Evolutionary conservation across 306 rosid genomes (phyloP), one percentile per base, ranked within the genome.

Genomic region (Erythrophleum fordii): DNA sequence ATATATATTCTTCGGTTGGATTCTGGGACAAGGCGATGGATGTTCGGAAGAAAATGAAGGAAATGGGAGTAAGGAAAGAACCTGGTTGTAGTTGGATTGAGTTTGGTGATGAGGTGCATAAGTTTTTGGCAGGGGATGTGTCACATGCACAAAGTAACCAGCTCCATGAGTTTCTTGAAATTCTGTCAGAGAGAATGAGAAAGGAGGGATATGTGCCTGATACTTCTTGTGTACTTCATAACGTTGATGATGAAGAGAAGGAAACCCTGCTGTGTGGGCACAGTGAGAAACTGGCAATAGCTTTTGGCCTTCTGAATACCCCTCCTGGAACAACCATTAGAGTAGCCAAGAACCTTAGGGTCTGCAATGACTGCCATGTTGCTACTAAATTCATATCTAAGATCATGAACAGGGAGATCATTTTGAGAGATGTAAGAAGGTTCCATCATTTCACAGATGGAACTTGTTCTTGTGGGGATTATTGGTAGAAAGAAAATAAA

Each of bases 51-150:
- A 90, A 77, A 86, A 95, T 95, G 98, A 91, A 86, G 74, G 91
- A 91, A 83, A 79, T 81, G 90, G 97, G 97, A 84, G 89, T 95
- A 12, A 86, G 84, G 41, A 92, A 94, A 85, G 97, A 90, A 83
- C 97, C 98, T 52, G 97, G 97, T 31, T 94, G 89, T 86, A 92
- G 98, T 77, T 92, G 97, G 98, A 86, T 92, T 60, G 97, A 92
- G 87, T 86, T 80, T 72, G 88, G 91, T n/a, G 94, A 90, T 22
- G 92, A 86, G 85, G 97, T 95, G 69, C 97, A 92, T 69, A 93
- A 89, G 83, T 94, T 94, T 82, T 17, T 91, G 72, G 94, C 97
- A 3, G 97, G 97, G 42, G 97, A 93, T 83, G 55, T 77, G 68
- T 87, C 92, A 41, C 99, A 95, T 85, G 90, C 95, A 0, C 93